These are phyloP conservation scores for Saitozyma sp. DNA, from an alignment of 768 basidiomycete species.

Conservation along the genomic window DNA sequence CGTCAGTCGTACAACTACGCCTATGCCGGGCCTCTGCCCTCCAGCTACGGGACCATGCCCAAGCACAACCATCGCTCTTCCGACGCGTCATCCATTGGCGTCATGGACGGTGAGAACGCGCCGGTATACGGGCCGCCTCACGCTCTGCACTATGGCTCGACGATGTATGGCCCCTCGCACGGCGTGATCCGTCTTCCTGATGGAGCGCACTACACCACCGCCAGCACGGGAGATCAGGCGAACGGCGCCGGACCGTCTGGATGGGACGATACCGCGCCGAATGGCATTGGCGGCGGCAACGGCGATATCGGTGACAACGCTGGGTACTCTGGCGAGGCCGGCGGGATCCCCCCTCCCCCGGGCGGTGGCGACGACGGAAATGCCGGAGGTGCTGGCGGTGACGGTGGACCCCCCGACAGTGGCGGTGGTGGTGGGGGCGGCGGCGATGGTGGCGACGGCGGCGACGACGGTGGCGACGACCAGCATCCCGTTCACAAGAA, in stretches of 20 bases:
- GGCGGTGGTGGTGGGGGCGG: not conserved
- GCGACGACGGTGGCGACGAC: slow-evolving; percentile 9
- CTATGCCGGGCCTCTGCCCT: not conserved
- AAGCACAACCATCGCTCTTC: not conserved
- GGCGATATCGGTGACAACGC: not conserved
- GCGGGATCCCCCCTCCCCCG: too few relatives aligned
- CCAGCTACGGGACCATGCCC: not conserved
- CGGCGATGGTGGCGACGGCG: not conserved
- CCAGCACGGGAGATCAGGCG: slow-evolving; percentile 1
- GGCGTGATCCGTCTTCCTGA: not conserved
- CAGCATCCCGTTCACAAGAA: slow-evolving; percentile 1
- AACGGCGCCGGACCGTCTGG: slow-evolving; percentile 1
- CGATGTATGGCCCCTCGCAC: not conserved
- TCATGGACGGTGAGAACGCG: not conserved
- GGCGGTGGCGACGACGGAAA: slow-evolving; percentile 5
- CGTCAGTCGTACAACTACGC: not conserved
- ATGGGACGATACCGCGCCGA: not conserved
- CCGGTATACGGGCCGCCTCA: not conserved
- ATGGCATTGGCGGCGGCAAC: slow-evolving; percentile 1
- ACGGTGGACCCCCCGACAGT: not conserved
- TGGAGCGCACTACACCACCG: not conserved
- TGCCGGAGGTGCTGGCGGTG: slow-evolving; percentile 1
- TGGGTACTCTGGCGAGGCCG: not conserved
- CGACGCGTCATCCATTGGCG: not conserved
- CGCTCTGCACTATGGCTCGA: not conserved